These are phyloP conservation scores for Aspergillus versicolor DNA, from an alignment of 2,329 filamentous ascomycete species.

Conservation along the genomic window DNA sequence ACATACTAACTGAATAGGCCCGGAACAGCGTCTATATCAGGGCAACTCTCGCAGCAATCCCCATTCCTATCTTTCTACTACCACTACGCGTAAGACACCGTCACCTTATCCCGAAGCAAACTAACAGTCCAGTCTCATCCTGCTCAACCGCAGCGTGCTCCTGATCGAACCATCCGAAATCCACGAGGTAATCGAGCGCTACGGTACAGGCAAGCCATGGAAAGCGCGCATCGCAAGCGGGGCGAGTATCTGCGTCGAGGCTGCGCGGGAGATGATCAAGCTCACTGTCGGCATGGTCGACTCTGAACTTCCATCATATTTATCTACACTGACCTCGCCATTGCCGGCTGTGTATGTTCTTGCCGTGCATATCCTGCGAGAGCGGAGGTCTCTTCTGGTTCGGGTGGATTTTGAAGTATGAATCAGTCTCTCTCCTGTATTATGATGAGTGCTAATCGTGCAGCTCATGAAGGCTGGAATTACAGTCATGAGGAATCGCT, in stretches of 20 bases:
- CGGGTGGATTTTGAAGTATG: constrained; percentile 2
- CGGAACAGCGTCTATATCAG: too few relatives aligned
- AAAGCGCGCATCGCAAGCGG: background rate
- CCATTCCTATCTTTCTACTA: constrained; percentile 5
- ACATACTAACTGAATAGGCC: too few relatives aligned
- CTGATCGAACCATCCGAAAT: background rate
- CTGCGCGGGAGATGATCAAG: constrained; percentile 2
- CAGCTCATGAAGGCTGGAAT: constrained; percentile 5
- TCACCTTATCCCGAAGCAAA: too few relatives aligned
- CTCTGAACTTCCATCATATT: background rate
- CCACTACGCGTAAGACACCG: background rate
- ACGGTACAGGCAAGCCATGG: background rate
- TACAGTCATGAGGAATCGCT: background rate
- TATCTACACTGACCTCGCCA: background rate
- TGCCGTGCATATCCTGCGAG: background rate
- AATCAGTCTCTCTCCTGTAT: too few relatives aligned
- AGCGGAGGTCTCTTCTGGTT: background rate
- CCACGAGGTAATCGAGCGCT: background rate
- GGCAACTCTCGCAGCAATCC: background rate
- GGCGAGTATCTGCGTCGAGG: background rate
- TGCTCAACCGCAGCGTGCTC: background rate
- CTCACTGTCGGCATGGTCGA: background rate
- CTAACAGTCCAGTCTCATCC: background rate
- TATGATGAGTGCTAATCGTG: background rate
- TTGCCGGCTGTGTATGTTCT: background rate